Evolutionary conservation across 129 eudicot species (phyloP).

Genomic region (Flaveria linearis): DNA sequence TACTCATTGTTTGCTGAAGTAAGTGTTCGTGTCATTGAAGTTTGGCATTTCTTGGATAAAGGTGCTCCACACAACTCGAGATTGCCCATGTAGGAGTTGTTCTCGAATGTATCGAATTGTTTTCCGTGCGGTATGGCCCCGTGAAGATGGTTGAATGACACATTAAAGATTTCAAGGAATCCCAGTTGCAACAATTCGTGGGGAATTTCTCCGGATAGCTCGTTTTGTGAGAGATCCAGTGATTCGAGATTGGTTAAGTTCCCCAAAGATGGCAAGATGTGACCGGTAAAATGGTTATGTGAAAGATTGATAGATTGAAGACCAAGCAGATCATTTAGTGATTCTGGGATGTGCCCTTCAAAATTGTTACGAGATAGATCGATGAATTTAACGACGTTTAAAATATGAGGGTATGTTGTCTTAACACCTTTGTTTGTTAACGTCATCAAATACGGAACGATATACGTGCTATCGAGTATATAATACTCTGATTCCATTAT

Average conservation of each 20-base stretch:
- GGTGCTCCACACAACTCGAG: conserved; percentile 21
- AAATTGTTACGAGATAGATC: conserved; percentile 44
- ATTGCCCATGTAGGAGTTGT: conserved; percentile 23
- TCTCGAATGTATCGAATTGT: conserved; percentile 24
- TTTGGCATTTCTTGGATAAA: background rate
- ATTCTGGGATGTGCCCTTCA: conserved; percentile 29
- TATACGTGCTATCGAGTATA: too few species aligned
- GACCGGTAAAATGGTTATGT: conserved; percentile 28
- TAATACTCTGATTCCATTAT: too few species aligned
- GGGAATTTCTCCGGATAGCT: conserved; percentile 35
- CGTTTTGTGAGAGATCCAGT: conserved; percentile 35
- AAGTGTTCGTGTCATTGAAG: background rate
- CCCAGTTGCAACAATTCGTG: conserved; percentile 17
- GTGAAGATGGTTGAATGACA: conserved; percentile 30
- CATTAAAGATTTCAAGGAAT: conserved; percentile 23
- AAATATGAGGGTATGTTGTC: background rate
- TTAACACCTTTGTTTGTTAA: conserved; percentile 21
- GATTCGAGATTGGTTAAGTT: conserved; percentile 32
- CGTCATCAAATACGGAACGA: background rate
- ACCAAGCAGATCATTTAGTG: conserved; percentile 22
- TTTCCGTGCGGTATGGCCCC: conserved; percentile 24
- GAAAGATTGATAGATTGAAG: conserved; percentile 36
- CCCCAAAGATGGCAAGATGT: conserved; percentile 1
- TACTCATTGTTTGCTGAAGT: background rate
- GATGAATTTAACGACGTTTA: conserved; percentile 4